Base-by-base conservation (phyloP, 2,329 filamentous ascomycete species). In the Emergomyces pasteurianus region DNA sequence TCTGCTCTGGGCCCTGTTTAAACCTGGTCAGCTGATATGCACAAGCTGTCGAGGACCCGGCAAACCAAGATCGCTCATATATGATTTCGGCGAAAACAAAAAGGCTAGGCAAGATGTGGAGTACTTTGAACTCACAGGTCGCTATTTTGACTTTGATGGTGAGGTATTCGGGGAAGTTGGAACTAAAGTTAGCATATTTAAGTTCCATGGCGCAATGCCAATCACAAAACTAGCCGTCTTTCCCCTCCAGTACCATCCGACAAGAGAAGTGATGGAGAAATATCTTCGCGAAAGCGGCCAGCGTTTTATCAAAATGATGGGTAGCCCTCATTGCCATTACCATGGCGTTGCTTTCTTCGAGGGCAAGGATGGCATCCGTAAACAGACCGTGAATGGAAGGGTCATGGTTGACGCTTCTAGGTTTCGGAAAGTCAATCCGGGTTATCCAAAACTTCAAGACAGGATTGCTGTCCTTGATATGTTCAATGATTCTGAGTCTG, bases 1-100 rank as follows among this genome's bases (percentile, higher is more conserved):
- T 63, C 67, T 75, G 52, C 67, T 75, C 12, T 73, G 63, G 68
- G 64, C 68, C 23, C 64, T 75, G 47, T 75, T 74, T 58, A 74
- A 73, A 61, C 67, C 67, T 38, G 70, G 71, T 57, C 66, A 59
- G 18, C 47, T 66, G 47, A 55, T 70, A 49, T 71, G 66, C 62
- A 72, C 68, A 42, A 67, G 60, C 63, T 70, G 62, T 47, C 57
- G 67, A 55, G 64, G 66, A 43, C 68, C 64, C 40, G 64, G 62
- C 58, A 63, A 69, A 62, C 65, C 64, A 52, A 62, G 61, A 63
- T 68, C 58, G 60, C 38, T 67, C 46, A 59, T 63, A 57, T 68
- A 67, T 59, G 59, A 67, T 36, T 54, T 62, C 18, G 65, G 63
- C 1, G 63, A 66, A 62, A 63, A 68, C 60, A 63, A 63, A 23